Percentiles rank a stretch among this genome's conserved stretches.
Conservation (phyloP, 2,329 filamentous ascomycete species). For the Sporothrix curviconia region DNA sequence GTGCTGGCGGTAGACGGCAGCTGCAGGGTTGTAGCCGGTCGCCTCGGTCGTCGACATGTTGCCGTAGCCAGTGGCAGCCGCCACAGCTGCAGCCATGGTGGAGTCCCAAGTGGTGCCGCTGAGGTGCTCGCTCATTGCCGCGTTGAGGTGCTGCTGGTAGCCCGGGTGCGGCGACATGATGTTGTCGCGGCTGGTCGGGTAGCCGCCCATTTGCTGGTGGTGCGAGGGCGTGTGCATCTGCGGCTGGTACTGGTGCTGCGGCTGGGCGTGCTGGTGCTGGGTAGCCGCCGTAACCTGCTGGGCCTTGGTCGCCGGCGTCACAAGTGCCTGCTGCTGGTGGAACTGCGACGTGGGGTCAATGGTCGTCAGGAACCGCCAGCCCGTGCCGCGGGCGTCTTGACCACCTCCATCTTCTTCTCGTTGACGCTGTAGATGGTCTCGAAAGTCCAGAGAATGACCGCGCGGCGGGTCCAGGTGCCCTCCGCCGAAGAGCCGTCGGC, state of each 20-base stretch:
- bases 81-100: conserved; percentile 30
- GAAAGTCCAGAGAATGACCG: conserved; percentile 59
- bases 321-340: conserved; percentile 44
- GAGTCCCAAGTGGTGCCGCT: conserved; percentile 23
- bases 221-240: conserved; percentile 5
- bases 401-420: conserved; percentile 35
- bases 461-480: conserved; percentile 48
- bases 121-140: conserved; percentile 53
- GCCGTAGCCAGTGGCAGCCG: neutral
- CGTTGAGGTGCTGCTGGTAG: conserved; percentile 46
- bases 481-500: neutral
- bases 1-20: conserved; percentile 13
- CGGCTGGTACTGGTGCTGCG: conserved; percentile 1
- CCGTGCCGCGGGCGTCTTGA: conserved; percentile 48
- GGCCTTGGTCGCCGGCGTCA: conserved; percentile 20
- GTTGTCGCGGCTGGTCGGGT: conserved; percentile 31
- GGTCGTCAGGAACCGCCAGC: conserved; percentile 57
- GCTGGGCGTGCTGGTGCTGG: conserved; percentile 4
- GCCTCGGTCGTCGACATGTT: conserved; percentile 15
- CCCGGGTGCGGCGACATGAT: conserved; percentile 49
- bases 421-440: conserved; percentile 41
- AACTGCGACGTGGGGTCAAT: conserved; percentile 54
- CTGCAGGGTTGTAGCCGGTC: conserved; percentile 6
- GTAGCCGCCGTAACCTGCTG: neutral
- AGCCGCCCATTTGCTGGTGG: conserved; percentile 16